Conservation (phyloP, 306 rosid genomes). For the Castanopsis chinensis region DNA sequence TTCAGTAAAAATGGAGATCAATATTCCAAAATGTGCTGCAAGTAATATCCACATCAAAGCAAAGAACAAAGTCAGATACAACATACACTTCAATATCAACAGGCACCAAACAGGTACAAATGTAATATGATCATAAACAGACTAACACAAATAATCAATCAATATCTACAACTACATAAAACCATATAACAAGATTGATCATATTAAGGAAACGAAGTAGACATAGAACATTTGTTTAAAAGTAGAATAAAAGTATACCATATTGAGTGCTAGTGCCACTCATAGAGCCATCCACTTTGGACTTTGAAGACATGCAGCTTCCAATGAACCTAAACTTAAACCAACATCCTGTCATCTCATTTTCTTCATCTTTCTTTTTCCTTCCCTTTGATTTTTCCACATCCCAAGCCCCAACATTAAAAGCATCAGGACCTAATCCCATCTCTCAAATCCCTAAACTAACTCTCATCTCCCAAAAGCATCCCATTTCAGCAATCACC, state of each 20-base stretch:
- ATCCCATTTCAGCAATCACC: slow-evolving; percentile 19
- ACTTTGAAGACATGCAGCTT: slow-evolving; percentile 37
- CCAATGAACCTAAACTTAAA: slow-evolving; percentile 35
- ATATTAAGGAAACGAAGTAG: background rate
- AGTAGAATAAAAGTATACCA: slow-evolving; percentile 26
- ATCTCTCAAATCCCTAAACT: slow-evolving; percentile 28
- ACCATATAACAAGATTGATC: background rate
- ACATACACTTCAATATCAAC: background rate
- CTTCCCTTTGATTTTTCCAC: slow-evolving; percentile 28
- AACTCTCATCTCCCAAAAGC: background rate
- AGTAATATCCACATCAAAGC: background rate
- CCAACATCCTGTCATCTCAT: slow-evolving; percentile 35
- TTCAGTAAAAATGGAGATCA: background rate
- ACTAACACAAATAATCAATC: background rate
- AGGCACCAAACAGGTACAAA: background rate
- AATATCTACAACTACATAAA: background rate
- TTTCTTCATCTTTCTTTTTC: slow-evolving; percentile 27
- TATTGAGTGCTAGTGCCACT: slow-evolving; percentile 14
- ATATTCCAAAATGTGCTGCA: background rate
- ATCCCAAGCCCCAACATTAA: slow-evolving; percentile 14
- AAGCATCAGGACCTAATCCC: slow-evolving; percentile 28
- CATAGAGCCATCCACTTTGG: slow-evolving; percentile 24
- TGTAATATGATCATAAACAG: background rate
- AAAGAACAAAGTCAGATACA: background rate
- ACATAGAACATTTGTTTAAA: background rate